Evolutionary conservation across 1,284 basidiomycete species (phyloP).

Genomic region (Moesziomyces globuligerus): DNA sequence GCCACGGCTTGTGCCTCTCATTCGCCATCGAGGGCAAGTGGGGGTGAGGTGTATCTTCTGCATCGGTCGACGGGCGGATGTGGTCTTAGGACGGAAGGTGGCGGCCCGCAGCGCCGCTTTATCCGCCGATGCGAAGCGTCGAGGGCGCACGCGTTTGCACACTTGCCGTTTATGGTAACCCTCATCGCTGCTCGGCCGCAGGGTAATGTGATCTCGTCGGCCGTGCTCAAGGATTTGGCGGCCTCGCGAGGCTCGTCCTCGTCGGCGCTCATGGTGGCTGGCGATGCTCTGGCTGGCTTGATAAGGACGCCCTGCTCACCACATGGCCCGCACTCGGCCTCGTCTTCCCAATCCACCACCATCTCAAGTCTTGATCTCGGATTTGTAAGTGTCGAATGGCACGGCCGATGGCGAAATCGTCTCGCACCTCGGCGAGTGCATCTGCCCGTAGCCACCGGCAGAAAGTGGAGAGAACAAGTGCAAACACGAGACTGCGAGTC

Average conservation of each 20-base stretch:
- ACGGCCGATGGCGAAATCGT: too few relatives aligned
- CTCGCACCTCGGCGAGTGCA: too few relatives aligned
- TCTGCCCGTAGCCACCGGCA: too few relatives aligned
- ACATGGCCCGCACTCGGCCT: background rate
- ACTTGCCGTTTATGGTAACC: slow-evolving; percentile 17
- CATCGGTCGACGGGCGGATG: background rate
- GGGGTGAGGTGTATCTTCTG: background rate
- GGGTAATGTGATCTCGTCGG: background rate
- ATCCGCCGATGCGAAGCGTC: background rate
- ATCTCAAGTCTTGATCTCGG: too few relatives aligned
- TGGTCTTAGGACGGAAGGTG: background rate
- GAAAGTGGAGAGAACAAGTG: background rate
- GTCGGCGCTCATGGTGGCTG: slow-evolving; percentile 1
- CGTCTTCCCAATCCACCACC: too few relatives aligned
- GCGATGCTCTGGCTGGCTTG: too few relatives aligned
- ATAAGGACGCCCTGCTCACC: background rate
- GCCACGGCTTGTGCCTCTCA: too few relatives aligned
- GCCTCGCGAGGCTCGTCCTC: background rate
- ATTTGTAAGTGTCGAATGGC: too few relatives aligned
- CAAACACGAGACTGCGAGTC: background rate
- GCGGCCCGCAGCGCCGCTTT: background rate
- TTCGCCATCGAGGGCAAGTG: too few relatives aligned
- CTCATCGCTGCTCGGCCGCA: background rate
- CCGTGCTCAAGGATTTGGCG: slow-evolving; percentile 1
- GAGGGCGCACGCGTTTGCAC: background rate